Conservation (phyloP, 352 stramenopile genomes). For the Globisporangium alternatum region DNA sequence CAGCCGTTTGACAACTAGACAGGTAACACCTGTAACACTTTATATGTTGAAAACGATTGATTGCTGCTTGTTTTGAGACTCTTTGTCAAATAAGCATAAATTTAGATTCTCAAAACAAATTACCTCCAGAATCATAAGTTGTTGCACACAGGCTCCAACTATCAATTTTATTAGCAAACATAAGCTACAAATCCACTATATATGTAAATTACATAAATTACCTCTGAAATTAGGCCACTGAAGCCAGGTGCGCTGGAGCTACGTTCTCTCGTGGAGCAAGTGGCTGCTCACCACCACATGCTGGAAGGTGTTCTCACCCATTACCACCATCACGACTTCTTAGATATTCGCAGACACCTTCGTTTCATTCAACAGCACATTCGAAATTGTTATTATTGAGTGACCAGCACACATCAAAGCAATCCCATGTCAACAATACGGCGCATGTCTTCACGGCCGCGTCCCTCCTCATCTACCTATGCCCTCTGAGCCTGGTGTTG, state of each 20-base stretch:
- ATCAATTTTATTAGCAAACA: background rate
- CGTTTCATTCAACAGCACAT: background rate
- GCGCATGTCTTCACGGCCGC: background rate
- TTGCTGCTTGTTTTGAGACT: background rate
- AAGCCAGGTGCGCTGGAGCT: constrained; percentile 2
- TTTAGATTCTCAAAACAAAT: too few species aligned
- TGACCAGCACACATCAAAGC: background rate
- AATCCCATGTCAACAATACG: constrained; percentile 6
- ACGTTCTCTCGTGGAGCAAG: background rate
- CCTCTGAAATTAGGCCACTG: background rate
- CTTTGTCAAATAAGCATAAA: too few species aligned
- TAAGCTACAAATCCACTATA: background rate
- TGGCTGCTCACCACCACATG: background rate
- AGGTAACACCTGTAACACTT: background rate
- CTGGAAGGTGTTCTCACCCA: background rate
- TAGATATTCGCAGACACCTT: background rate
- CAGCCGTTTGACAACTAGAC: background rate
- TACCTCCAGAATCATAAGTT: background rate
- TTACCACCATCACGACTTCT: background rate
- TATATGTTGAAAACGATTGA: background rate
- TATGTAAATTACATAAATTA: background rate
- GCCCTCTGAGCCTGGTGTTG: too few species aligned
- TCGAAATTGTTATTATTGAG: constrained; percentile 8
- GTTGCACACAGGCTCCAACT: too few species aligned
- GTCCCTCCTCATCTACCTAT: background rate